phyloP scores from a whole-genome alignment of 805 yeast species.

The Starmerella stigmatis region DNA sequence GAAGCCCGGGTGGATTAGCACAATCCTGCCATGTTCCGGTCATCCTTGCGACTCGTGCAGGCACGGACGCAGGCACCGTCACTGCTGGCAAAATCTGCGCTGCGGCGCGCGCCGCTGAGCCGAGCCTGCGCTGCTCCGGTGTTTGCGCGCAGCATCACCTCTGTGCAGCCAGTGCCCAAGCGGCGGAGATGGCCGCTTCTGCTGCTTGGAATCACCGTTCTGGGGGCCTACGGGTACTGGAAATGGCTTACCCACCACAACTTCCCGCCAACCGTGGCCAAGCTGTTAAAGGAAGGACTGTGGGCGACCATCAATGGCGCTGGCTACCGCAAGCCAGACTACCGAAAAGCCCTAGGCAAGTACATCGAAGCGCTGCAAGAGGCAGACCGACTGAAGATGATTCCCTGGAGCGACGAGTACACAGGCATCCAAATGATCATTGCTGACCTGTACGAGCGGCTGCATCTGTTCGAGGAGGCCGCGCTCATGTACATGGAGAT shows the following conservation, averaged over 20 bases:
- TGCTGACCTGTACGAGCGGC: constrained; percentile 74
- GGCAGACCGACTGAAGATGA: constrained; percentile 47
- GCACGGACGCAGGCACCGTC: neutral
- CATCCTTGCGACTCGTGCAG: neutral
- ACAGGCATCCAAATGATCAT: constrained; percentile 83
- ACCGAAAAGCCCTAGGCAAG: constrained; percentile 53
- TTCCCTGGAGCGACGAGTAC: constrained; percentile 60
- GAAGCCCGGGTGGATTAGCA: no score
- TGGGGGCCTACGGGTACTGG: constrained; percentile 23
- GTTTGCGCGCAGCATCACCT: constrained; percentile 8
- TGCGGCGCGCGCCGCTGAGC: neutral
- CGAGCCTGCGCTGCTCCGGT: neutral
- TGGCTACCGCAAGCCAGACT: constrained; percentile 40
- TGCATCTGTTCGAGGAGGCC: constrained; percentile 55
- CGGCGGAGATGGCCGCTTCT: constrained; percentile 14
- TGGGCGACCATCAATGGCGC: constrained; percentile 74
- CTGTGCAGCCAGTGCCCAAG: constrained; percentile 16
- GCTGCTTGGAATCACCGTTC: constrained; percentile 10
- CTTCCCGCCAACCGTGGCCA: constrained; percentile 57
- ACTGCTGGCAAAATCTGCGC: neutral
- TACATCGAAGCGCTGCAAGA: constrained; percentile 66
- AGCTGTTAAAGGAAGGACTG: constrained; percentile 57
- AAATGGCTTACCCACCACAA: constrained; percentile 27
- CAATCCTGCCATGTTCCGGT: constrained; percentile 1
- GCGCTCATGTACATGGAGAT: constrained; percentile 56